A percentile compares a stretch with the other conserved stretches of the same genome.
Conservation (phyloP, 768 basidiomycete species). For the Hortiboletus campestris region DNA sequence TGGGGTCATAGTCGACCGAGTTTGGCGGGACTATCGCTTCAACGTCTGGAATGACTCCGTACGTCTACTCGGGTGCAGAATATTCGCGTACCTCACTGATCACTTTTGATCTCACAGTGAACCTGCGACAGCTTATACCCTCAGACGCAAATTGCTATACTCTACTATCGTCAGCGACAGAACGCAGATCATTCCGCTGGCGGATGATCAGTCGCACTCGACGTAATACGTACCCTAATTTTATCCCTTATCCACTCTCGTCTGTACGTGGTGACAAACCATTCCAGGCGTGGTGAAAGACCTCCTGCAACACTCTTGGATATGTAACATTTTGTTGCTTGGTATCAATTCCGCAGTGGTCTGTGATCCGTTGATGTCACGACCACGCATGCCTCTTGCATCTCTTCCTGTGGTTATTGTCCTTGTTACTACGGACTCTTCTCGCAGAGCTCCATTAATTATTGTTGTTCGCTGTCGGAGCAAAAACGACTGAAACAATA, state of each 20-base stretch:
- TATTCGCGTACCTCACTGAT: constrained; percentile 1
- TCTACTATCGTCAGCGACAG: constrained; percentile 27
- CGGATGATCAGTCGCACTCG: constrained; percentile 25
- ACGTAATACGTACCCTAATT: constrained; percentile 34
- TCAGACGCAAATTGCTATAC: constrained; percentile 23
- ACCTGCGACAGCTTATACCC: constrained; percentile 23
- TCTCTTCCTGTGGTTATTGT: constrained; percentile 15
- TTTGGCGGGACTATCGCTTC: constrained; percentile 67
- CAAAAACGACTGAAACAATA: constrained; percentile 12
- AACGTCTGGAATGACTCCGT: constrained; percentile 59
- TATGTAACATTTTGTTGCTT: constrained; percentile 28
- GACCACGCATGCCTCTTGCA: constrained; percentile 10
- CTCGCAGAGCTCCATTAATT: not conserved
- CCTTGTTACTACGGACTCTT: constrained; percentile 8
- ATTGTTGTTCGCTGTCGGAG: constrained; percentile 3
- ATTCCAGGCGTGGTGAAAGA: constrained; percentile 13
- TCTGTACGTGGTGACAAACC: constrained; percentile 7
- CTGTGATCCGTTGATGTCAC: constrained; percentile 8
- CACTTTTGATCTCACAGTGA: constrained; percentile 22
- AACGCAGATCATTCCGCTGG: constrained; percentile 30
- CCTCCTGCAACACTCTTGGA: constrained; percentile 24
- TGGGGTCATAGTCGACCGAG: constrained; percentile 62
- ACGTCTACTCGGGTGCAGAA: not conserved
- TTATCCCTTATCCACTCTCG: constrained; percentile 21
- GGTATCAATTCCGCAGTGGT: constrained; percentile 12